Percentiles rank a stretch among this genome's conserved stretches.
phyloP scores from a whole-genome alignment of 352 stramenopile species.

The Stephanocyclus meneghinianus region DNA sequence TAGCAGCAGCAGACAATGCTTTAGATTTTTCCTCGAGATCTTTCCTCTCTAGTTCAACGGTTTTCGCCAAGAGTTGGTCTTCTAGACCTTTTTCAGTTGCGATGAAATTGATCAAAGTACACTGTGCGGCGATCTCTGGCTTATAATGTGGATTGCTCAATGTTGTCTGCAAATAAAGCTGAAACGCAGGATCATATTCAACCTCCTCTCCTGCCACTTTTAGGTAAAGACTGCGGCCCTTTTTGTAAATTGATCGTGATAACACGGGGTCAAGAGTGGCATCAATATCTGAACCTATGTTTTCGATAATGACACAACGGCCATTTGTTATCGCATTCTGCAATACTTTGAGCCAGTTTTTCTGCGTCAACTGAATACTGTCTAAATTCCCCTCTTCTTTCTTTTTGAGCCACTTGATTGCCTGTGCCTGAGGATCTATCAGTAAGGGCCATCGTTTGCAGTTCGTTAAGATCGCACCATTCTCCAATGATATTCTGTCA shows the following conservation, averaged over 20 bases:
- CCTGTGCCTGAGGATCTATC: conserved; percentile 96
- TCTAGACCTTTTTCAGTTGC: conserved; percentile 93
- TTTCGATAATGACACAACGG: conserved; percentile 95
- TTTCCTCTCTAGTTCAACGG: conserved; percentile 92
- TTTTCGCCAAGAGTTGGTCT: conserved; percentile 94
- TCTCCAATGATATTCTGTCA: conserved; percentile 97
- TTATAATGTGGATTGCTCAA: conserved; percentile 97
- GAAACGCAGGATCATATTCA: conserved; percentile 94
- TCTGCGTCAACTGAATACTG: conserved; percentile 93
- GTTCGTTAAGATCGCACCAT: conserved; percentile 94
- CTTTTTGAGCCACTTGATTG: conserved; percentile 95
- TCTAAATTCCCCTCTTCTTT: conserved; percentile 92
- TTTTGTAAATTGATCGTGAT: conserved; percentile 93
- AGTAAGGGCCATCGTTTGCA: conserved; percentile 97
- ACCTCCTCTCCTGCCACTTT: conserved; percentile 94
- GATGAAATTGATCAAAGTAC: conserved; percentile 98
- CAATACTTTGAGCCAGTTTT: conserved; percentile 94
- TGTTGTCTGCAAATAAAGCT: conserved; percentile 96
- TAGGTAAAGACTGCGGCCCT: conserved; percentile 91
- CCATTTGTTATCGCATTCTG: conserved; percentile 93
- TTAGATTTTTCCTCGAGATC: conserved; percentile 93
- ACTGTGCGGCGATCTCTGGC: conserved; percentile 94
- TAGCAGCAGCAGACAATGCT: conserved; percentile 85
- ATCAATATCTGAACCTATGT: conserved; percentile 96
- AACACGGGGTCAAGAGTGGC: conserved; percentile 94